These are phyloP conservation scores for Ogataea haglerorum DNA, from an alignment of 805 yeast genomes.

Conservation along the genomic window DNA sequence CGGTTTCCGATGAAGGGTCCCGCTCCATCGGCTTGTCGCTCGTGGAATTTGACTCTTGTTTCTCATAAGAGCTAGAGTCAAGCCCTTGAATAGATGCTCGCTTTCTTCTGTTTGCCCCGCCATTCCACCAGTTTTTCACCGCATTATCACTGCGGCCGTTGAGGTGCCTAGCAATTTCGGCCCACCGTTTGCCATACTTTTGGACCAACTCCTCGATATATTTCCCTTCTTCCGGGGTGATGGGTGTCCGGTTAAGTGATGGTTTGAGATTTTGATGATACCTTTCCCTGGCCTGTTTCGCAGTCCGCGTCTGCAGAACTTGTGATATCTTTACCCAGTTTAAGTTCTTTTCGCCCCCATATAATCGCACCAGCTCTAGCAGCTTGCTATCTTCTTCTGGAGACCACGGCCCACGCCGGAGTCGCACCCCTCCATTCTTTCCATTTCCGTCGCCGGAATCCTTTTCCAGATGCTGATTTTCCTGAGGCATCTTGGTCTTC, in stretches of 20 bases:
- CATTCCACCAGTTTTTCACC: constrained; percentile 95
- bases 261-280: constrained; percentile 92
- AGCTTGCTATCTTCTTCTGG: constrained; percentile 76
- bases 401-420: constrained; percentile 84
- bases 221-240: constrained; percentile 78
- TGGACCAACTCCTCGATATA: constrained; percentile 76
- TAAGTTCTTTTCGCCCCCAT: constrained; percentile 58
- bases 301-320: constrained; percentile 70
- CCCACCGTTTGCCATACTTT: constrained; percentile 87
- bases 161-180: constrained; percentile 84
- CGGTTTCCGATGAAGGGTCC: background rate
- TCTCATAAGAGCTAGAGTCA: constrained; percentile 5
- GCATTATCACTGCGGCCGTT: constrained; percentile 90
- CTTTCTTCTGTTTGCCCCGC: constrained; percentile 83
- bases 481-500: constrained; percentile 1
- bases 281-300: constrained; percentile 89
- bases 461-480: background rate
- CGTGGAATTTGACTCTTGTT: constrained; percentile 4
- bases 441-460: constrained; percentile 1
- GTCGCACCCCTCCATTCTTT: constrained; percentile 12
- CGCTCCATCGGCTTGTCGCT: background rate
- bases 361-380: constrained; percentile 61
- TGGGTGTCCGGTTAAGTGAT: constrained; percentile 74
- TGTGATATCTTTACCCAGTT: constrained; percentile 88
- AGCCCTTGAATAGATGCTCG: constrained; percentile 39